Base-by-base conservation (phyloP, 805 yeast genomes). In the Lachancea mirantina region DNA sequence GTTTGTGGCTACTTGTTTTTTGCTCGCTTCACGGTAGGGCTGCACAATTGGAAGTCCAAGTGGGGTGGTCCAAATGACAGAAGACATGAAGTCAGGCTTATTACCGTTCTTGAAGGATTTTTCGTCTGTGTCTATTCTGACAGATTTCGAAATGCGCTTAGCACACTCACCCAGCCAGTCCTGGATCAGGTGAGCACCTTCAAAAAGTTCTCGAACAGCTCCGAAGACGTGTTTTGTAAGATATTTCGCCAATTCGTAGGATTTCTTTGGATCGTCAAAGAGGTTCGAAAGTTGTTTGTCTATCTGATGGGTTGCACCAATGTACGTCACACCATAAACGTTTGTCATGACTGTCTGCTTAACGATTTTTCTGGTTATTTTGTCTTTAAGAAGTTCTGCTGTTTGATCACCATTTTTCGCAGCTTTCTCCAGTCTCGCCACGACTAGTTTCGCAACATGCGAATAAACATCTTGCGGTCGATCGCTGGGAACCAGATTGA, bases 311-410 rank as follows among this genome's bases (percentile, higher is more conserved):
- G 84, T 74, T 0, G 97, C 98, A 11, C 98, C 98, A 41, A 84
- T 72, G 52, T 73, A 85, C 0, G 98, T 89, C 8, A 89, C 98
- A 49, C 98, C 98, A 54, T 89, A 89, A 22, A 89, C 98, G 50
- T 87, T 88, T 0, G 98, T 89, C 98, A 89, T 89, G 16, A 89
- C 97, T 0, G 98, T 85, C 56, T 89, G 98, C 54, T 89, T 89
- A 22, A 92, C 95, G 28, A 92, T 79, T 53, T 89, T 89, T 47
- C 98, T 72, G 13, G 78, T 71, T 36, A 89, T 72, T 39, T 76
- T 70, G 32, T 78, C 82, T 36, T 70, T 64, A 24, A 82, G 59
- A 22, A 43, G 32, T 8, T 36, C 36, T 1, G 88, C 89, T 35
- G 59, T 57, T 35, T 67, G 69, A 39, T 72, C 67, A 7, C 78